These are phyloP conservation scores for Populus ilicifolia DNA, from an alignment of 345 rosid genomes.

Conservation along the genomic window DNA sequence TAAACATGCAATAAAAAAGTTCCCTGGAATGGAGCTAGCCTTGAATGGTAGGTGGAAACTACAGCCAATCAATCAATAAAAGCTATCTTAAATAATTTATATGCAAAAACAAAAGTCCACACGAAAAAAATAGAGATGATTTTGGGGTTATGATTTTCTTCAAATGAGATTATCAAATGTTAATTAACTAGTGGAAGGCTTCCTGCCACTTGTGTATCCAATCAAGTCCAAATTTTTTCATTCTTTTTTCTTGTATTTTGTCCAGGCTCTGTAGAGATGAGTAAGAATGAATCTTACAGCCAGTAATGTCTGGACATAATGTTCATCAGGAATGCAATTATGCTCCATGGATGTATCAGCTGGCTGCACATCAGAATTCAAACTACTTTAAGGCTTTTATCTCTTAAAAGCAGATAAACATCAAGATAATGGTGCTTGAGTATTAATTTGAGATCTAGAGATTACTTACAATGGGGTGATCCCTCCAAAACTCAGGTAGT, in stretches of 20 bases:
- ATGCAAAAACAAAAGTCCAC: neutral
- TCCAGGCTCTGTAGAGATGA: neutral
- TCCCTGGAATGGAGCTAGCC: neutral
- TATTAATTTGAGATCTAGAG: neutral
- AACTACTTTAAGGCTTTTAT: too few species aligned
- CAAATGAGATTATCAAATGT: neutral
- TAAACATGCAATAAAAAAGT: too few species aligned
- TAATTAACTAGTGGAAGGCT: neutral
- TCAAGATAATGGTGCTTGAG: neutral
- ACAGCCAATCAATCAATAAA: neutral
- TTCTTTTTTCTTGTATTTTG: too few species aligned
- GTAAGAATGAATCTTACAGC: slow-evolving; percentile 54
- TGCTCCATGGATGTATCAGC: slow-evolving; percentile 76
- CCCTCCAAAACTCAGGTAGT: slow-evolving; percentile 93
- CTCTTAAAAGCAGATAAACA: neutral
- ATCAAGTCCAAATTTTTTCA: neutral
- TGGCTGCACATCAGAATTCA: slow-evolving; percentile 46
- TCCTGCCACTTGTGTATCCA: neutral
- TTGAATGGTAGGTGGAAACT: neutral
- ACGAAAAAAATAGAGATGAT: neutral
- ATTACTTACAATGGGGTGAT: slow-evolving; percentile 67
- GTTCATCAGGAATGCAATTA: slow-evolving; percentile 97
- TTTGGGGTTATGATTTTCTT: neutral
- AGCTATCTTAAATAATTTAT: neutral
- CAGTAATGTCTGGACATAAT: slow-evolving; percentile 85